Evolutionary conservation across 2,329 filamentous ascomycete genomes (phyloP), one percentile per base, ranked within the genome.

Genomic region (Leptographium procerum): DNA sequence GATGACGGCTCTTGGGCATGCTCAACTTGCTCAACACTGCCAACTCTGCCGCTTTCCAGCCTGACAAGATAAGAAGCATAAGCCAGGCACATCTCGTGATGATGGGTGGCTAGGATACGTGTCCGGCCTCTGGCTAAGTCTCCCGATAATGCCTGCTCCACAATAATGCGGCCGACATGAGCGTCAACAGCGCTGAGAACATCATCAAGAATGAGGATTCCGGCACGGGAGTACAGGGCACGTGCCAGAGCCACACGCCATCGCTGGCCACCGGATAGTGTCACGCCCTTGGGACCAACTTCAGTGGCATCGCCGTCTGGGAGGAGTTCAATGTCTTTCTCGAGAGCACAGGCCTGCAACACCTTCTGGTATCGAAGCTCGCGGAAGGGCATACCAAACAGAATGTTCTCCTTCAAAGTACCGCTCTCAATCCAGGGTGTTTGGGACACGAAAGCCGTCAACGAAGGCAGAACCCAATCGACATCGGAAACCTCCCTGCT

Each of bases 81-180:
- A 0, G 66, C 65, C 24, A 67, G 56, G 40, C 69, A 69, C 59
- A 70, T 63, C 52, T 71, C 69, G 1, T 66, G 64, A 47, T 72
- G 70, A 66, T 84, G 81, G 0, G 84, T 84, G 52, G 86, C 84
- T 5, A 85, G 74, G 51, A 87, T 83, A 0, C 82, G 84, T 0
- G 84, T 87, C 34, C 83, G 73, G 24, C 77, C 76, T 11, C 57
- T 53, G 48, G 75, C 71, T 0, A 82, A 78, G 1, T 83, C 72
- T 10, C 75, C 73, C 33, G 76, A 73, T 52, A 83, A 71, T 0
- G 80, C 80, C 52, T 74, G 67, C 60, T 83, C 65, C 13, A 71
- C 80, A 11, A 84, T 80, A 53, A 75, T 72, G 4, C 73, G 68
- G 16, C 74, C 72, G 7, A 75, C 70, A 22, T 75, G 71, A 7